A percentile compares a stretch with the other conserved stretches of the same genome.
These are phyloP conservation scores for Ceratobasidium papillatum DNA, from an alignment of 1,284 basidiomycete species.

Conservation along the genomic window DNA sequence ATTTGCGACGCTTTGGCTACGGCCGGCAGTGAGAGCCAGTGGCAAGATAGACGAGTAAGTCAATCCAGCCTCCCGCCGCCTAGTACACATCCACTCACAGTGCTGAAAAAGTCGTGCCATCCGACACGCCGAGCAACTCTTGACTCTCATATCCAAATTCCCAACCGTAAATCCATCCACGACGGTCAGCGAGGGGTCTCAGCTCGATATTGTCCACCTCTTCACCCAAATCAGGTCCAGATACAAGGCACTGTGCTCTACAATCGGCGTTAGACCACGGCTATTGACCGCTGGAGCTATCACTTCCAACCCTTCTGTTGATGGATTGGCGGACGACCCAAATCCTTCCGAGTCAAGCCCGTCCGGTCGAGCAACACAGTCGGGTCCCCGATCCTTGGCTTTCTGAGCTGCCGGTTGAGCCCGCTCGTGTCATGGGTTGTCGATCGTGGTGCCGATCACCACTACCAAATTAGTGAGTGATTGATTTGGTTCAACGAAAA, in stretches of 20 bases:
- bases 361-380: neutral
- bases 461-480: neutral
- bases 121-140: constrained; percentile 72
- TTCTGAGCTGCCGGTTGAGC: neutral
- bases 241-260: constrained; percentile 86
- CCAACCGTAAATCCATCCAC: constrained; percentile 76
- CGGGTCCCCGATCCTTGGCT: neutral
- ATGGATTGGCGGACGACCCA: neutral
- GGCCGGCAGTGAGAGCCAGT: constrained; percentile 40
- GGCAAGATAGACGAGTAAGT: constrained; percentile 42
- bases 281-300: constrained; percentile 55
- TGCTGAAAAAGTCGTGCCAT: constrained; percentile 61
- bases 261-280: constrained; percentile 77
- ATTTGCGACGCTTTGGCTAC: constrained; percentile 76
- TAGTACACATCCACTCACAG: neutral
- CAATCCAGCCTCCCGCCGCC: constrained; percentile 19
- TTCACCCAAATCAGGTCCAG: constrained; percentile 85
- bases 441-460: neutral
- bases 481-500: neutral
- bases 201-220: constrained; percentile 77
- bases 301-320: neutral
- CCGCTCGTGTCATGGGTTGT: neutral
- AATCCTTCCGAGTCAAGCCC: neutral
- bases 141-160: constrained; percentile 78
- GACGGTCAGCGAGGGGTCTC: constrained; percentile 53